These are phyloP conservation scores for Wickerhamiella domercqiae DNA, from an alignment of 805 yeast genomes.

Conservation along the genomic window DNA sequence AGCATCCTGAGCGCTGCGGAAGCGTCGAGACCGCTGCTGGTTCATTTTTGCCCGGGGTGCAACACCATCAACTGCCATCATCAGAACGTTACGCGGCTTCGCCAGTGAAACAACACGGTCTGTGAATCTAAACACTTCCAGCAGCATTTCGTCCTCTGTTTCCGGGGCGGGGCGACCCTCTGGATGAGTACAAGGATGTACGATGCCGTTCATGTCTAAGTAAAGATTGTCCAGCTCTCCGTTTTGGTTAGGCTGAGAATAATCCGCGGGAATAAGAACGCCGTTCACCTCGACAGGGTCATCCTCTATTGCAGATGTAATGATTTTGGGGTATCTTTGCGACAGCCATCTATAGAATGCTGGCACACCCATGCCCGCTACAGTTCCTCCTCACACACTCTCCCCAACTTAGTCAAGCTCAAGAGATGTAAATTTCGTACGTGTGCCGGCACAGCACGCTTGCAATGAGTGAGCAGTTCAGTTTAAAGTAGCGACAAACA, in stretches of 20 bases:
- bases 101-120: slow-evolving; percentile 88
- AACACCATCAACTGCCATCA: slow-evolving; percentile 97
- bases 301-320: slow-evolving; percentile 77
- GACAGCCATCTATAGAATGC: slow-evolving; percentile 96
- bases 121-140: slow-evolving; percentile 84
- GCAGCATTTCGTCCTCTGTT: slow-evolving; percentile 91
- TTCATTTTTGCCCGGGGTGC: slow-evolving; percentile 98
- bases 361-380: slow-evolving; percentile 60
- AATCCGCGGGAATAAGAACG: slow-evolving; percentile 41
- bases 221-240: slow-evolving; percentile 91
- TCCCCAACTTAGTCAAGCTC: too few relatives aligned
- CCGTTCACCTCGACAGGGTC: slow-evolving; percentile 38
- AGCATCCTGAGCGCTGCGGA: slow-evolving; percentile 84
- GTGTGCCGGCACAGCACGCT: too few relatives aligned
- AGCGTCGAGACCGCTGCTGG: slow-evolving; percentile 88
- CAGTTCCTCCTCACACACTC: too few relatives aligned
- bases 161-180: slow-evolving; percentile 93
- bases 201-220: slow-evolving; percentile 97
- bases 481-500: too few relatives aligned
- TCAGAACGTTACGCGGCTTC: slow-evolving; percentile 76
- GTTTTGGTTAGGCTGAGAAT: slow-evolving; percentile 71
- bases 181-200: slow-evolving; percentile 98
- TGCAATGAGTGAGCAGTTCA: too few relatives aligned
- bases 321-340: slow-evolving; percentile 81
- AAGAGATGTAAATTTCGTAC: too few relatives aligned